Evolutionary conservation across 2,329 filamentous ascomycete genomes (phyloP).

Genomic region (Scedosporium dehoogii): DNA sequence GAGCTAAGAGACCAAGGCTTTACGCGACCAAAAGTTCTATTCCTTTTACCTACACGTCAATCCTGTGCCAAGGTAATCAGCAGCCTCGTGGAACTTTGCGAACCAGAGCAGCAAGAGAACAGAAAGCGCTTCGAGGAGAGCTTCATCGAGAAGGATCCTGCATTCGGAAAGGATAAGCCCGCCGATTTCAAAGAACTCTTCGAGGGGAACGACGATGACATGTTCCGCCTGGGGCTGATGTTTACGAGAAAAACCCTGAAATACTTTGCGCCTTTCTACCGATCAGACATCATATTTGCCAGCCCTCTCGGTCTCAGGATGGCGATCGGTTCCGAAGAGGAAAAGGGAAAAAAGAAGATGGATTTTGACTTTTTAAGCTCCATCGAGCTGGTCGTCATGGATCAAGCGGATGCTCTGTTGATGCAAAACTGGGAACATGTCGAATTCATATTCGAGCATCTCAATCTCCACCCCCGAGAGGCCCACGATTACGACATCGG

Average conservation of each 20-base stretch:
- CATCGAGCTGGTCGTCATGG: slow-evolving; percentile 80
- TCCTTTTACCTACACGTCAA: slow-evolving; percentile 81
- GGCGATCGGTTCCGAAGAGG: slow-evolving; percentile 72
- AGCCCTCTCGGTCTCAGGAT: slow-evolving; percentile 84
- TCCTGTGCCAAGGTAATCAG: slow-evolving; percentile 73
- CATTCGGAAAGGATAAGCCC: slow-evolving; percentile 64
- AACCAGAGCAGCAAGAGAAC: slow-evolving; percentile 89
- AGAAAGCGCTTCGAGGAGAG: slow-evolving; percentile 82
- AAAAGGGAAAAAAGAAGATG: slow-evolving; percentile 39
- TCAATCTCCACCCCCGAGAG: slow-evolving; percentile 84
- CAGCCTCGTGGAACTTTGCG: slow-evolving; percentile 63
- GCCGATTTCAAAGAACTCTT: slow-evolving; percentile 86
- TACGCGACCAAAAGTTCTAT: slow-evolving; percentile 84
- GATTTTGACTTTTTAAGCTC: slow-evolving; percentile 91
- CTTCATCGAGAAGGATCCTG: slow-evolving; percentile 57
- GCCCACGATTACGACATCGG: slow-evolving; percentile 90
- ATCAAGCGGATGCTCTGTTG: slow-evolving; percentile 84
- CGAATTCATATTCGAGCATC: slow-evolving; percentile 80
- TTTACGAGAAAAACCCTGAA: slow-evolving; percentile 95
- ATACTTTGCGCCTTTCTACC: slow-evolving; percentile 91
- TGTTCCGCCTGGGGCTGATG: slow-evolving; percentile 92
- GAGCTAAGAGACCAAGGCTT: slow-evolving; percentile 91
- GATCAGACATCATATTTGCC: slow-evolving; percentile 87
- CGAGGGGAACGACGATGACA: slow-evolving; percentile 91
- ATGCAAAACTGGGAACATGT: slow-evolving; percentile 99